Base-by-base conservation (phyloP, 805 yeast genomes). In the Maudiozyma bulderi region DNA sequence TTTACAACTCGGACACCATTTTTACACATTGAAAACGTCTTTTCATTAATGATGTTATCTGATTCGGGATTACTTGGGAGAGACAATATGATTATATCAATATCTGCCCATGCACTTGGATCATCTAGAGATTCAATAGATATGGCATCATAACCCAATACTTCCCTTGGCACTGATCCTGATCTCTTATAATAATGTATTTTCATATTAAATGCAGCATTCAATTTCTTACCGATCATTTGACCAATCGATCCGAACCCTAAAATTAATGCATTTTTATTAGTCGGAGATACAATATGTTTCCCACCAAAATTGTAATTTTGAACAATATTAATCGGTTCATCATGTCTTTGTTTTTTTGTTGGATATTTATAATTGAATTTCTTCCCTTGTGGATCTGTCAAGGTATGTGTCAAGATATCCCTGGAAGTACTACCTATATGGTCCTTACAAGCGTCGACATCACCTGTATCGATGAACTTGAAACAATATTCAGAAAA, bases 181-280 rank as follows among this genome's bases (percentile, higher is more conserved):
- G 70, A 69, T 56, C 89, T 72, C 55, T 82, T 84, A 48, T 78
- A 73, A 54, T 84, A 85, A 49, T 74, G 73, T 37, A 86, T 70
- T 20, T 75, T 66, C 85, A 85, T 80, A 5, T 86, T 88, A 33
- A 86, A 62, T 1, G 53, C 59, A n/a, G 67, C 68, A 44, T 68
- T 47, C 50, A 86, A 70, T 56, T 82, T 73, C 44, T 64, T 65
- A 3, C 81, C 93, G 50, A 84, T 77, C 32, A 73, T 71, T 59
- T 75, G 74, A 8, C 95, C 95, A 56, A 86, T 86, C 20, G 78
- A 71, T 1, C 95, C 95, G 57, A 85, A 81, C 0, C 95, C 95
- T 3, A 84, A 77, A 34, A 86, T 73, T 3, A 81, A 78, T 1
- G 73, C 88, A 28, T 69, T 69, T 58, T 78, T 81, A 20, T 80